phyloP scores from a whole-genome alignment of 2,329 filamentous ascomycete genomes.

The Ophiostoma ulmi region DNA sequence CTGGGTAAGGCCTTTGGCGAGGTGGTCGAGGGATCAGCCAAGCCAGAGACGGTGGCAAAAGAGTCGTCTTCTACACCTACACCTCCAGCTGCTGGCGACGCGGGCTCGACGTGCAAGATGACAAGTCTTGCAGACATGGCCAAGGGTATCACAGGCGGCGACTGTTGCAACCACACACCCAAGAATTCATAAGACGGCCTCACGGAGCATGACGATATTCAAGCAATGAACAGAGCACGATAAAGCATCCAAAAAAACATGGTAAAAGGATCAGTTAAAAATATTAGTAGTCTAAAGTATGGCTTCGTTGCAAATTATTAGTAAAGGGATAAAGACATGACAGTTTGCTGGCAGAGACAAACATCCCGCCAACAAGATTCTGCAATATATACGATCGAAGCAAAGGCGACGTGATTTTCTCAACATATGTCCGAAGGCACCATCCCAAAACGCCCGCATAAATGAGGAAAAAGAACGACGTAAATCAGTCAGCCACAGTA shows the following conservation, averaged over 20 bases:
- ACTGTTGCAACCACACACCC: slow-evolving; percentile 49
- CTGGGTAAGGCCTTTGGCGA: slow-evolving; percentile 55
- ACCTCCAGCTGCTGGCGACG: not conserved
- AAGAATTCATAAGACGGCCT: not conserved
- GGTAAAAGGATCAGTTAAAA: slow-evolving; percentile 15
- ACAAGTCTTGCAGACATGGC: slow-evolving; percentile 46
- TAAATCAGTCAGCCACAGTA: not conserved
- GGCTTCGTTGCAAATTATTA: slow-evolving; percentile 16
- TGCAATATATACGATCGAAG: slow-evolving; percentile 27
- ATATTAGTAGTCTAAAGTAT: slow-evolving; percentile 20
- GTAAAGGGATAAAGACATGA: not conserved
- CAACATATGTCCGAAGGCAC: slow-evolving; percentile 17
- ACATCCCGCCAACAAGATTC: not conserved
- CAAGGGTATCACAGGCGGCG: slow-evolving; percentile 43
- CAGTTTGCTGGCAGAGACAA: not conserved
- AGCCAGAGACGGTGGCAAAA: not conserved
- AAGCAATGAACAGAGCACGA: not conserved
- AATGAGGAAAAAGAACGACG: slow-evolving; percentile 5
- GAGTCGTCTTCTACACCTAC: not conserved
- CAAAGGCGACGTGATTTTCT: slow-evolving; percentile 12
- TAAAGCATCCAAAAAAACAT: not conserved
- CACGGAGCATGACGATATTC: too few relatives aligned
- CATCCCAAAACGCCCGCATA: slow-evolving; percentile 22
- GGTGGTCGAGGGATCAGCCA: slow-evolving; percentile 28
- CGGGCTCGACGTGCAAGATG: slow-evolving; percentile 33